Evolutionary conservation across 257 asterid species (phyloP).

Genomic region (Fraxinus cuspidata): DNA sequence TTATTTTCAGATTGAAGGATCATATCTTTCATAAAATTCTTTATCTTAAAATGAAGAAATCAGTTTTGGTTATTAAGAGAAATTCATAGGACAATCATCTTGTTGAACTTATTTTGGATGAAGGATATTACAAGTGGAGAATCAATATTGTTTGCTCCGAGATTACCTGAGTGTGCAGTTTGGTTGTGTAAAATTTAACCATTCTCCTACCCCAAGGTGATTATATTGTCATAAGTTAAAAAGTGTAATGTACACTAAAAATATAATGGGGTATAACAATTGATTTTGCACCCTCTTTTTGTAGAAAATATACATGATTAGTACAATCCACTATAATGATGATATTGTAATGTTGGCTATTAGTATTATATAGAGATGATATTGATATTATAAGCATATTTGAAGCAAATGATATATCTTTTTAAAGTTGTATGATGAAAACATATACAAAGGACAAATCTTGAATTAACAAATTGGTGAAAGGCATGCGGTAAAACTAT

Average conservation of each 20-base stretch:
- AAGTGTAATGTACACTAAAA: conserved; percentile 11
- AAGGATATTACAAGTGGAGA: conserved; percentile 88
- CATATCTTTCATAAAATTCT: too few species aligned
- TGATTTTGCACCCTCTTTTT: too few species aligned
- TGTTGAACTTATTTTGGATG: conserved; percentile 27
- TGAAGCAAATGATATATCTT: too few species aligned
- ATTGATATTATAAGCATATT: too few species aligned
- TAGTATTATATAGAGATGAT: too few species aligned
- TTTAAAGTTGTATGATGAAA: too few species aligned
- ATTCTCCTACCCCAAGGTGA: conserved; percentile 75
- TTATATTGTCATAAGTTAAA: conserved; percentile 17
- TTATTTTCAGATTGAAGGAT: background rate
- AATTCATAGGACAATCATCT: conserved; percentile 17
- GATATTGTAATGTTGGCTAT: too few species aligned
- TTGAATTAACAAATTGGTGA: too few species aligned
- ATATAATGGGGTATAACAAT: background rate
- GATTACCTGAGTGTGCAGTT: conserved; percentile 85
- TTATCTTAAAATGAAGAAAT: background rate
- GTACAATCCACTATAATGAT: too few species aligned
- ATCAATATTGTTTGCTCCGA: conserved; percentile 83
- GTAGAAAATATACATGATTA: too few species aligned
- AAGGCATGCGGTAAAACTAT: too few species aligned
- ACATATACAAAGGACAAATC: too few species aligned
- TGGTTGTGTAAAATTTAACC: conserved; percentile 96
- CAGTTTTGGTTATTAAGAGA: conserved; percentile 11